Evolutionary conservation across 23 red algal genomes (phyloP).

Genomic region (Gracilaria gracilis): DNA sequence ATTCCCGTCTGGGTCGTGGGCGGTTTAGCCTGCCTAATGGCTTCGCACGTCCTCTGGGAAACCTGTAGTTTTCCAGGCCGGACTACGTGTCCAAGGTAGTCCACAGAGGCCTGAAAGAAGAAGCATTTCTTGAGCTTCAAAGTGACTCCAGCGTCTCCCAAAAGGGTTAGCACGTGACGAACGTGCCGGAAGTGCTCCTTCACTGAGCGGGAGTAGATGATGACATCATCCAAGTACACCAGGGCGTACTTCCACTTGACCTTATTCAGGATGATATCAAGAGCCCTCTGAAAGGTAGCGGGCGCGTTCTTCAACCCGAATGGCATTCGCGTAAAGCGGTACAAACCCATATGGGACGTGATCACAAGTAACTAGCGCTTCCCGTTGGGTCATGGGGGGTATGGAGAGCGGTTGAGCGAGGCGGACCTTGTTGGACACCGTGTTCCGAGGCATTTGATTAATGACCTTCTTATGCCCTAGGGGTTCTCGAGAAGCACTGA

Average conservation of each 20-base stretch:
- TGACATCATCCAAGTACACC: constrained; percentile 1
- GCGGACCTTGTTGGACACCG: too few relatives aligned
- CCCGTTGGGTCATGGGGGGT: too few relatives aligned
- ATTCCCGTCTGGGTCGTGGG: constrained; percentile 48
- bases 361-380: too few relatives aligned
- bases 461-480: not conserved
- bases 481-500: not conserved
- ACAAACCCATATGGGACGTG: too few relatives aligned
- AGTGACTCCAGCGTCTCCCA: not conserved
- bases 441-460: too few relatives aligned
- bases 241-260: too few relatives aligned
- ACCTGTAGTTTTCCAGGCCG: constrained; percentile 51
- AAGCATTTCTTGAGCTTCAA: constrained; percentile 38
- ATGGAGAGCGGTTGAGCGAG: too few relatives aligned
- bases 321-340: too few relatives aligned
- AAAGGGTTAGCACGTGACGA: not conserved
- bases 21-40: not conserved
- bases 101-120: constrained; percentile 38
- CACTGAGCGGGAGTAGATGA: not conserved
- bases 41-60: not conserved
- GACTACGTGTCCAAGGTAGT: constrained; percentile 54
- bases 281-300: too few relatives aligned
- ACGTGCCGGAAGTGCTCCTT: not conserved
- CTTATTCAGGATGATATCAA: too few relatives aligned
- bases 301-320: too few relatives aligned